Evolutionary conservation across 129 eudicot species (phyloP), one percentile per base, ranked within the genome.

Genomic region (Solidago caesia): DNA sequence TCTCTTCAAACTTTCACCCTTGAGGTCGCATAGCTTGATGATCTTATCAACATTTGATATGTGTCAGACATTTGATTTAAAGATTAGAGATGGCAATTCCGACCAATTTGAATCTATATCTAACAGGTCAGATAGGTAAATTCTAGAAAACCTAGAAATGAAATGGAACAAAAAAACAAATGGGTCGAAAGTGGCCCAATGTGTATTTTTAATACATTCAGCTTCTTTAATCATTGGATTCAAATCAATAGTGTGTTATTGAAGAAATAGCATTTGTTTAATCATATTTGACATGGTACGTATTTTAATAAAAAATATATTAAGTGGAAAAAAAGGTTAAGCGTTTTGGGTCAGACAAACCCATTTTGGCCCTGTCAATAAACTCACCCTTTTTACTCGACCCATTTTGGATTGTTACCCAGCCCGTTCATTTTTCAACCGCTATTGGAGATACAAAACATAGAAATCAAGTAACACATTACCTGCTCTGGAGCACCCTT

Each of bases 401-500:
- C 26, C 41, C 1, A 4, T 59, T 59, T 25, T 25, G 13, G 25
- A 3, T 59, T 8, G 33, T 59, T 59, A 25, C 14, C 14, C 64
- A 26, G 41, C 8, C 64, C 25, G 13, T 26, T 39, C 64, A 59
- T 16, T 58, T 25, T 58, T 2, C 11, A 29, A 21, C 42, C 64
- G 21, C 33, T 26, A 25, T 55, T 55, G 25, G 39, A 26, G 41
- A 25, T 25, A 59, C 64, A 26, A 21, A 59, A 59, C 13, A 4
- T 59, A 59, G 13, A 59, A 59, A 21, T 59, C 14, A 59, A 59
- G 14, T 33, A 33, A 51, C 42, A 4, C 61, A 88, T 86, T 49
- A 91, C 87, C 92, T 91, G 73, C 72, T 91, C 97, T 8, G 97
- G 97, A 46, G 97, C 97, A 81, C 97, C 97, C 81, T 91, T 91